Percentiles rank a stretch among this genome's conserved stretches.
phyloP scores from a whole-genome alignment of 2,329 filamentous ascomycete species.

The Pseudovirgaria hyperparasitica region DNA sequence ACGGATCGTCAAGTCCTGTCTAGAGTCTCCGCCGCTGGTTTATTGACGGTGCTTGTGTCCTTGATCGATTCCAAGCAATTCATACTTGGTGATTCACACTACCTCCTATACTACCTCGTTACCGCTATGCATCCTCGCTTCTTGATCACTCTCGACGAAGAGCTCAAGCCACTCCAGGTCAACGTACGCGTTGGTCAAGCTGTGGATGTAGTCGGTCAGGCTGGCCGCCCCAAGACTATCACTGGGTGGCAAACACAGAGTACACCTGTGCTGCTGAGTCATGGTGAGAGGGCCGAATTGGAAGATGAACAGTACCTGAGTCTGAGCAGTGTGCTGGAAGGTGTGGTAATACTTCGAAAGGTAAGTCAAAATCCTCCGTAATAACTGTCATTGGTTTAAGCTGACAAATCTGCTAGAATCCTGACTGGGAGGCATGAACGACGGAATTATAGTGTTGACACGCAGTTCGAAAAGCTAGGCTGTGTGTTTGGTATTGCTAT shows the following conservation, averaged over 20 bases:
- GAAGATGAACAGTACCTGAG: slow-evolving; percentile 97
- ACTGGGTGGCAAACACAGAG: slow-evolving; percentile 99
- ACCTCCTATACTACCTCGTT: slow-evolving; percentile 93
- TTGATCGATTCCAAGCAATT: slow-evolving; percentile 93
- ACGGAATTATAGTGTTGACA: no score
- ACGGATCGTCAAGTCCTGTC: slow-evolving; percentile 94
- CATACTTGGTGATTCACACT: slow-evolving; percentile 61
- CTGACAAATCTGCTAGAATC: no score
- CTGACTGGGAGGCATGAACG: no score
- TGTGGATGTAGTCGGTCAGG: slow-evolving; percentile 94
- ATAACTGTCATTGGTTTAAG: background rate
- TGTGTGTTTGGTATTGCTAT: no score
- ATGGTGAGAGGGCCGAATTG: slow-evolving; percentile 89
- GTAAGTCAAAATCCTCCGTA: slow-evolving; percentile 33
- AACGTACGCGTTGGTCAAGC: slow-evolving; percentile 97
- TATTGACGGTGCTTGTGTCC: slow-evolving; percentile 80
- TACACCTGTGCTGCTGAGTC: slow-evolving; percentile 89
- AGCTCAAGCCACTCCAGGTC: slow-evolving; percentile 84
- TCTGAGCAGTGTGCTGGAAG: slow-evolving; percentile 82
- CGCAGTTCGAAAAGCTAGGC: no score
- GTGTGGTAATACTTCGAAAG: slow-evolving; percentile 93
- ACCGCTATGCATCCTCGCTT: slow-evolving; percentile 96
- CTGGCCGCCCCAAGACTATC: slow-evolving; percentile 94
- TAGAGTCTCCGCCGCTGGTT: slow-evolving; percentile 74
- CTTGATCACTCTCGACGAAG: slow-evolving; percentile 89